Evolutionary conservation across 345 rosid genomes (phyloP), one percentile per base, ranked within the genome.

Genomic region (Salix brachista): DNA sequence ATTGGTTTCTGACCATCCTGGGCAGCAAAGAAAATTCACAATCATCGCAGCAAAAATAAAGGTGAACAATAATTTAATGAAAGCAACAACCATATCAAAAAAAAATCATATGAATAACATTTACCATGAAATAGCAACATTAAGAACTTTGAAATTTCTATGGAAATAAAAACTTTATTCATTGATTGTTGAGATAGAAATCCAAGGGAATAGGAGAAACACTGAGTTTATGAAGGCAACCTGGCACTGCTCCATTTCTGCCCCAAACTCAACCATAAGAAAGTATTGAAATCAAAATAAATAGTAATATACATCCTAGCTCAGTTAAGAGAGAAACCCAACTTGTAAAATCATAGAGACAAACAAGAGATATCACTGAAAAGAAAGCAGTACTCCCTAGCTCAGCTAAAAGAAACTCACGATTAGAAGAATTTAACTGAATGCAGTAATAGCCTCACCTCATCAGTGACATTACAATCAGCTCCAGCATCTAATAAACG

Each of bases 1-100:
- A 95, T 83, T 39, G 97, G 91, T 87, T 85, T 93, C 82, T 83
- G 91, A 44, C 92, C 94, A 77, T 93, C 96, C 99, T 95, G 90
- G 39, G 60, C 73, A 25, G 79, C 67, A 78, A 34, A 74, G 23
- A 54, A 37, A 77, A 72, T n/a, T 16, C 56, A 68, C 19, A 23
- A 32, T 16, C 26, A 28, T 28, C 52, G 6, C 13, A 37, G 8
- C n/a, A 9, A 8, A 67, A 54, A 67, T 18, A 16, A 60, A 36
- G 54, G 17, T 70, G 64, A 77, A 61, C 36, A 65, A 62, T 23
- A 62, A 65, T 65, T 65, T 8, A 42, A 28, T 8, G 23, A 67
- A 30, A 37, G 16, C 11, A 18, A 34, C 44, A 42, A 66, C 69
- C 30, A 32, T 16, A 32, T 36, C 4, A 36, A 36, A 36, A 36